Evolutionary conservation across 2,329 filamentous ascomycete species (phyloP).

Genomic region (Davidsoniella neocaledoniae): DNA sequence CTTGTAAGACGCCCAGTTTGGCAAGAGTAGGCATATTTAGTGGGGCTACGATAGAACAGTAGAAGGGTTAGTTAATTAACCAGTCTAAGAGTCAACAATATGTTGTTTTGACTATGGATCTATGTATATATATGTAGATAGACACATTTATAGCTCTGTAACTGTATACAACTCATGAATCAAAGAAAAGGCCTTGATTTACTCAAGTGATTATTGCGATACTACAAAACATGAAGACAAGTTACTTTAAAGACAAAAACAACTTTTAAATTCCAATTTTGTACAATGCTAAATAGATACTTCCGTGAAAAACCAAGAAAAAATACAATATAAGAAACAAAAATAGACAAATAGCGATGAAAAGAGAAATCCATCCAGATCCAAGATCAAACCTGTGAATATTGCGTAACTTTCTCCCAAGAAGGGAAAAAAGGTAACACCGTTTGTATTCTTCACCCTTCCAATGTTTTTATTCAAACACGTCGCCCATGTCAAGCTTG

Average conservation of each 20-base stretch:
- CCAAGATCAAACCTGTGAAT: not conserved
- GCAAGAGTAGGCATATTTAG: not conserved
- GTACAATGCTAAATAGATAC: not conserved
- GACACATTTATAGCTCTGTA: not conserved
- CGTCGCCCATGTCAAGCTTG: slow-evolving; percentile 47
- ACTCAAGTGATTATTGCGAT: too few species aligned
- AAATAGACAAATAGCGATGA: not conserved
- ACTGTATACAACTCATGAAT: not conserved
- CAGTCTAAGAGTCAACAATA: not conserved
- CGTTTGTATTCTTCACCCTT: too few species aligned
- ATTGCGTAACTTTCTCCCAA: not conserved
- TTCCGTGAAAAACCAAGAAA: not conserved
- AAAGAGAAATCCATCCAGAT: too few species aligned
- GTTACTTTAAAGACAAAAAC: not conserved
- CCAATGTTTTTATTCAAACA: not conserved
- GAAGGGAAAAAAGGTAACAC: not conserved
- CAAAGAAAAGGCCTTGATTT: too few species aligned
- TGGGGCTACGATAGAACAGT: not conserved
- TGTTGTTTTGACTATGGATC: not conserved
- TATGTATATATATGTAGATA: not conserved
- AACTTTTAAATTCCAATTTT: not conserved
- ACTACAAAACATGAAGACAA: too few species aligned
- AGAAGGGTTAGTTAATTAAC: not conserved
- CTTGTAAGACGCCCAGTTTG: not conserved
- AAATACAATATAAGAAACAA: not conserved